These are phyloP conservation scores for Umbelopsis sp. DNA, from an alignment of 192 early-diverging fungal species.

Conservation along the genomic window DNA sequence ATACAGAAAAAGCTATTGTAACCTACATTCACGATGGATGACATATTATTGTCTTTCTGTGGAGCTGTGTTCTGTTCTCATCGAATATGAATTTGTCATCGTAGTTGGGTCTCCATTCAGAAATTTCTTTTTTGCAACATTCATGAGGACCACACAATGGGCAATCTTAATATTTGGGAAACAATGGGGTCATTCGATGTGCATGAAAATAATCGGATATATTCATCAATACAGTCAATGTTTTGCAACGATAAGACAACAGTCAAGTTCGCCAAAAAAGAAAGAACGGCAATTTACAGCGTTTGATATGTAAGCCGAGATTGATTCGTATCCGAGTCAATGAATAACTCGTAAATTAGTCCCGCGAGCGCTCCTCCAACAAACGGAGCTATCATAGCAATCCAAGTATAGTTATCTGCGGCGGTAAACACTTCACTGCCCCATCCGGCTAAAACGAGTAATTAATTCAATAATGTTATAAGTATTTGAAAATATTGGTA, in stretches of 20 bases:
- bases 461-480: not conserved
- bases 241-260: not conserved
- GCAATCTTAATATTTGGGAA: too few relatives aligned
- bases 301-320: not conserved
- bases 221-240: too few relatives aligned
- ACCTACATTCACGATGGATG: not conserved
- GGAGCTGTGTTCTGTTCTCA: too few relatives aligned
- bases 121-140: too few relatives aligned
- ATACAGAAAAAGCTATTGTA: conserved; percentile 9
- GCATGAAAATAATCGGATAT: too few relatives aligned
- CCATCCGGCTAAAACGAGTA: conserved; percentile 50
- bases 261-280: too few relatives aligned
- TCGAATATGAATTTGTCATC: too few relatives aligned
- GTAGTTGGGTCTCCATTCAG: too few relatives aligned
- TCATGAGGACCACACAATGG: too few relatives aligned
- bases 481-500: conserved; percentile 40
- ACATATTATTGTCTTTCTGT: too few relatives aligned
- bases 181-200: too few relatives aligned
- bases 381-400: conserved; percentile 71
- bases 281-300: not conserved
- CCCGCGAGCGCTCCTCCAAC: conserved; percentile 63
- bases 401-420: conserved; percentile 68
- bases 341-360: conserved; percentile 60
- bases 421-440: conserved; percentile 69
- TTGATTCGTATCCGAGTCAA: conserved; percentile 33